Evolutionary conservation across 1,139 yeast genomes (phyloP).

Genomic region (Kodamaea ohmeri): DNA sequence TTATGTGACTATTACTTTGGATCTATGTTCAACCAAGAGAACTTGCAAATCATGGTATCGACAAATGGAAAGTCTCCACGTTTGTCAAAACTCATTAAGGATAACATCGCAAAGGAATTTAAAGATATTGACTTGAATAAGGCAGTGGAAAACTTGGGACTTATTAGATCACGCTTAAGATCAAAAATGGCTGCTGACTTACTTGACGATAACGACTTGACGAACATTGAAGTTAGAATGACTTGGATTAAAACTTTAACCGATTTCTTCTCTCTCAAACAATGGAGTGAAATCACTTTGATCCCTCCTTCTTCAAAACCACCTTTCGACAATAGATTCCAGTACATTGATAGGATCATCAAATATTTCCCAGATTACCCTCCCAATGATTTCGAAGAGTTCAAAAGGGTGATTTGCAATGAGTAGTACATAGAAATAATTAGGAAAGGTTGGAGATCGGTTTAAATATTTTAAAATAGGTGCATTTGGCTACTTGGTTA

Average conservation of each 20-base stretch:
- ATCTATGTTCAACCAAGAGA: conserved; percentile 73
- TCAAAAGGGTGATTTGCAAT: conserved; percentile 19
- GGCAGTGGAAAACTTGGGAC: conserved; percentile 65
- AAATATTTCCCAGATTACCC: conserved; percentile 40
- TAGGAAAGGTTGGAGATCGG: not conserved
- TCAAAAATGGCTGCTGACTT: conserved; percentile 37
- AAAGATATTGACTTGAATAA: conserved; percentile 45
- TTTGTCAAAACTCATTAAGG: conserved; percentile 64
- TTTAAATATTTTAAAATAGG: no score
- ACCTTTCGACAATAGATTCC: conserved; percentile 16
- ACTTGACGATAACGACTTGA: conserved; percentile 34
- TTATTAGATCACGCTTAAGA: conserved; percentile 53
- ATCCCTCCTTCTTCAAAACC: conserved; percentile 16
- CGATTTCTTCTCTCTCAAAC: conserved; percentile 54
- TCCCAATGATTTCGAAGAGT: conserved; percentile 36
- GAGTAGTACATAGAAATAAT: conserved; percentile 1
- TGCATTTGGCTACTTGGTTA: no score
- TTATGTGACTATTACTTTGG: conserved; percentile 87
- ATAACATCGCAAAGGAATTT: conserved; percentile 48
- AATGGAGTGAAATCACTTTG: conserved; percentile 53
- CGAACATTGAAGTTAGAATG: conserved; percentile 63
- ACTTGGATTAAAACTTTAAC: conserved; percentile 68
- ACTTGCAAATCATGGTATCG: conserved; percentile 76
- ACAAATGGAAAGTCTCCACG: conserved; percentile 85
- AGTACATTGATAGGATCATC: conserved; percentile 29